Evolutionary conservation across 1,139 yeast genomes (phyloP), one percentile per base, ranked within the genome.

Genomic region (Magnusiomyces clavatus): DNA sequence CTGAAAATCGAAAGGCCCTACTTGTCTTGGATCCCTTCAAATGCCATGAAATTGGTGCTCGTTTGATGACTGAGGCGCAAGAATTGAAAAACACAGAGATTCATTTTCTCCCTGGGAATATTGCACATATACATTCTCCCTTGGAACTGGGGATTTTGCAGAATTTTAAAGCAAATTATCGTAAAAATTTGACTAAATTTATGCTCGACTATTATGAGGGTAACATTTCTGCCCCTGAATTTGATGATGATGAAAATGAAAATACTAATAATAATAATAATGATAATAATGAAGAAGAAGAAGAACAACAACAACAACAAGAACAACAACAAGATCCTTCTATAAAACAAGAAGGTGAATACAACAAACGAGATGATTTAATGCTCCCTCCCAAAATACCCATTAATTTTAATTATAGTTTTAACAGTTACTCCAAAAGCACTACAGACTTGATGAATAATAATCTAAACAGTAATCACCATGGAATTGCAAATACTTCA

Each of bases 151-250:
- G 55, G 4, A 44, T 49, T 13, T 17, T 53, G n/a, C 51, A 53
- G 16, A 50, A 50, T 20, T 53, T 53, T 47, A 53, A 53, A 39
- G 55, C 55, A 4, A 35, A 43, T 6, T 53, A 53, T 16, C 42
- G 55, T 8, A 42, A 48, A 39, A 16, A 19, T 3, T 34, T 53
- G 29, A 24, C 50, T 12, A n/a, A 37, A 12, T 43, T 20, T 10
- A 6, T 36, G 2, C 41, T 36, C 20, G 24, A 40, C n/a, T 40
- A 36, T 6, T 43, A 43, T 16, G 6, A 16, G 31, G 31, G 31
- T 13, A 43, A 43, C 3, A 36, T 35, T 36, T 20, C 46, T 13
- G 37, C 34, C 14, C 13, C 46, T 3, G 17, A 3, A 6, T 11
- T n/a, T 31, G 29, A 29, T 13, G 46, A 35, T 29, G 46, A 43